These are phyloP conservation scores for Myxozyma melibiosi DNA, from an alignment of 805 yeast genomes.

Conservation along the genomic window DNA sequence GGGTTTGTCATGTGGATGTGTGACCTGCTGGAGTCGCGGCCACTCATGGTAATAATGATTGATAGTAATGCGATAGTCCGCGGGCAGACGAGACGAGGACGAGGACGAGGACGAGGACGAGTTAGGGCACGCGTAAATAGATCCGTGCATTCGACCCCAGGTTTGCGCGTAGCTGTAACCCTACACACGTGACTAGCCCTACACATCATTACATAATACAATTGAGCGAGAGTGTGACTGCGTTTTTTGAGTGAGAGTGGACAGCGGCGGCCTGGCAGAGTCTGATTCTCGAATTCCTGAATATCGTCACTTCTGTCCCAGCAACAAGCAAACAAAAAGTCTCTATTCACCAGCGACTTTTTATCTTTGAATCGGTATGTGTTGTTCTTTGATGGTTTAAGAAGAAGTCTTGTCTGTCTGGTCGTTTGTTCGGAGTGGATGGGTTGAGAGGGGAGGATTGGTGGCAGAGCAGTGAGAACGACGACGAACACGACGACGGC, in stretches of 20 bases:
- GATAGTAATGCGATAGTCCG: no score
- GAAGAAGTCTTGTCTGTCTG: not conserved
- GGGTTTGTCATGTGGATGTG: conserved; percentile 33
- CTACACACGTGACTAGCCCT: not conserved
- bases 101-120: no score
- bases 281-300: not conserved
- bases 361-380: conserved; percentile 4
- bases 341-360: not conserved
- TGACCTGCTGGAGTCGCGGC: conserved; percentile 32
- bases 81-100: no score
- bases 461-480: no score
- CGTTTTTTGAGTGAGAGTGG: not conserved
- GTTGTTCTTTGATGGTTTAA: not conserved
- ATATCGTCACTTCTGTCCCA: not conserved
- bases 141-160: not conserved
- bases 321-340: not conserved
- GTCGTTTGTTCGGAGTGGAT: not conserved
- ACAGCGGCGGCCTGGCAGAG: not conserved
- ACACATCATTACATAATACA: not conserved
- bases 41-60: not conserved
- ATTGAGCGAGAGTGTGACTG: not conserved
- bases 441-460: not conserved
- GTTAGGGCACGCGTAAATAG: not conserved
- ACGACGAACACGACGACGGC: no score
- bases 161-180: not conserved